Conservation (phyloP, 148 eudicot species). For the Simmondsia chinensis region DNA sequence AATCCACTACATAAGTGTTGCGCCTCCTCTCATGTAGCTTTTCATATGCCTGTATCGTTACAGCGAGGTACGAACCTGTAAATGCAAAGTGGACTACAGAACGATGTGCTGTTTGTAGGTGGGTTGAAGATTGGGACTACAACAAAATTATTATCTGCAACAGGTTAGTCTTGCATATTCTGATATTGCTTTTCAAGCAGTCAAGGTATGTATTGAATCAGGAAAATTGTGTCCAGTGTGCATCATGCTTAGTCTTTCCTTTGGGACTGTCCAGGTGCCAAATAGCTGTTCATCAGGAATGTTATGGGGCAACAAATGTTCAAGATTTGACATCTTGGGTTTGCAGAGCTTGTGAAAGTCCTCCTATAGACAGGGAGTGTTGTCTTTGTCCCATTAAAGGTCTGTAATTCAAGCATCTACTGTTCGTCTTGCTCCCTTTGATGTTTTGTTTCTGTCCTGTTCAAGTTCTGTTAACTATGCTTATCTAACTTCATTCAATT, state of each 20-base stretch:
- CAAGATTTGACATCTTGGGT: constrained; percentile 87
- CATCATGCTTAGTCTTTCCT: not conserved
- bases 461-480: no score
- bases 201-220: not conserved
- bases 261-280: constrained; percentile 53
- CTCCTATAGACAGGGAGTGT: constrained; percentile 61
- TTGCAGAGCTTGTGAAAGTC: constrained; percentile 86
- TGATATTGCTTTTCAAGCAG: not conserved
- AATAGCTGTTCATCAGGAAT: constrained; percentile 97
- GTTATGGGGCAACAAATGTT: constrained; percentile 66
- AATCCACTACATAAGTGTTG: no score
- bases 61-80: constrained; percentile 75
- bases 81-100: constrained; percentile 86
- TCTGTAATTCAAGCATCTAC: constrained; percentile 11
- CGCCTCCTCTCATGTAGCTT: no score
- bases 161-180: constrained; percentile 35
- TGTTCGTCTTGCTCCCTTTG: not conserved
- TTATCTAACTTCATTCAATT: no score
- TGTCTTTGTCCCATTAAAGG: constrained; percentile 98
- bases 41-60: constrained; percentile 6
- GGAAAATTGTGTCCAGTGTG: no score
- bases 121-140: constrained; percentile 92
- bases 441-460: no score
- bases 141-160: constrained; percentile 90
- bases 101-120: constrained; percentile 92